Base-by-base conservation (phyloP, 148 eudicot genomes). In the Dianthus caryophyllus region DNA sequence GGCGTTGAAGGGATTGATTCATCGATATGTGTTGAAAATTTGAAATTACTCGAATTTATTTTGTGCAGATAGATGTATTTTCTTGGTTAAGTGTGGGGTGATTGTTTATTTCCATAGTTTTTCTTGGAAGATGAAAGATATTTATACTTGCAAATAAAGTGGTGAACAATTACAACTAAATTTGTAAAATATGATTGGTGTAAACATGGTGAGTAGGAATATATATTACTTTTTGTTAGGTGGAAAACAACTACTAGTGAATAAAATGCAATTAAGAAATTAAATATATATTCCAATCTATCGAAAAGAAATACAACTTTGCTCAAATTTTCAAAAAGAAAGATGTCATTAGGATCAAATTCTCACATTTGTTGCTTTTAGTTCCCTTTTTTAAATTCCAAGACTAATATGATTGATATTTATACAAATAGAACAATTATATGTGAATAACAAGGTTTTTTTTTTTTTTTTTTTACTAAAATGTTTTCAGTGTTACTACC, bases 271-370 rank as follows among this genome's bases (percentile, higher is more conserved):
- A 63, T 33, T 3, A 33, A 33, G 7, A 2, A 33, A 33, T 3
- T 7, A 33, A 33, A 33, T 12, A 59, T 22, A 24, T 55, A 52
- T 74, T 54, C 68, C 61, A 68, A 53, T 2, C 1, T 52, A 27
- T 55, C 59, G 73, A 75, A 47, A 63, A 57, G 13, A 48, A 63
- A 33, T 41, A 56, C 29, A 54, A 63, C 31, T 63, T 69, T 36
- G 64, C 58, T 56, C 15, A 73, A 75, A 18, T 52, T 69, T 69
- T 75, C 57, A 65, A 69, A 69, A 69, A 75, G 73, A 41, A 38
- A 74, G 53, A 75, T 68, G 64, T 63, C 44, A 29, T 21, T 36
- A 25, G 78, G 66, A 75, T 75, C 78, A 69, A 64, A 69, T 75
- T 64, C 73, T 69, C 53, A 25, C 17, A 50, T 41, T 41, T 41